Base-by-base conservation (phyloP, 345 rosid genomes). In the Alliaria petiolata region DNA sequence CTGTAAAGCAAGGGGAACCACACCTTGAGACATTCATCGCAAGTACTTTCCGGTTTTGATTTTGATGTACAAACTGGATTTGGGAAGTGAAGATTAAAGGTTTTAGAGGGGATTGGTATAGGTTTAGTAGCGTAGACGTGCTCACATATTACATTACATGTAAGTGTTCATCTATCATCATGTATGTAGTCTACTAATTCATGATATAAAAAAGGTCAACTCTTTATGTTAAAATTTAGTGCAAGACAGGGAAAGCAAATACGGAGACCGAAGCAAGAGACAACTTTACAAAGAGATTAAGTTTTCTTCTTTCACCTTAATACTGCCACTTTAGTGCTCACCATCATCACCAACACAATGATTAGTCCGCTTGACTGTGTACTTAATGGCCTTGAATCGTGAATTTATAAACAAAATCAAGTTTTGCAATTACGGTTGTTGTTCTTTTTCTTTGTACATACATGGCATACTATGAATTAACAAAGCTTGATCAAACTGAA, bases 91-190 rank as follows among this genome's bases (percentile, higher is more conserved):
- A 59, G 55, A 59, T 33, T 16, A 13, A 40, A 15, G 55, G 19
- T 26, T 46, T 65, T 45, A 64, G 65, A 64, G 77, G 71, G 77
- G 53, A 42, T n/a, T 67, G 78, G 73, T 74, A 67, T 67, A 74
- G 72, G 67, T 5, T 1, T 33, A 53, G 38, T 66, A 74, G 62
- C 33, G 39, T 40, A 66, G 78, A 55, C 26, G 9, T 46, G 35
- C 56, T 64, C 44, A 4, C 33, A 49, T 22, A 22, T 49, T 30
- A n/a, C n/a, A n/a, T n/a, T n/a, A 63, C 53, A 44, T 44, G 25
- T n/a, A 25, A 61, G 25, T 43, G 35, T 63, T 57, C 28, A 56
- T 56, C 54, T 58, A 8, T 49, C 39, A 72, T 72, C 58, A 56
- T 74, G 72, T 73, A 47, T 49, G 67, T 57, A 58, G 19, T 28